Conservation (phyloP, 331 rosid species). For the Telfairia occidentalis region DNA sequence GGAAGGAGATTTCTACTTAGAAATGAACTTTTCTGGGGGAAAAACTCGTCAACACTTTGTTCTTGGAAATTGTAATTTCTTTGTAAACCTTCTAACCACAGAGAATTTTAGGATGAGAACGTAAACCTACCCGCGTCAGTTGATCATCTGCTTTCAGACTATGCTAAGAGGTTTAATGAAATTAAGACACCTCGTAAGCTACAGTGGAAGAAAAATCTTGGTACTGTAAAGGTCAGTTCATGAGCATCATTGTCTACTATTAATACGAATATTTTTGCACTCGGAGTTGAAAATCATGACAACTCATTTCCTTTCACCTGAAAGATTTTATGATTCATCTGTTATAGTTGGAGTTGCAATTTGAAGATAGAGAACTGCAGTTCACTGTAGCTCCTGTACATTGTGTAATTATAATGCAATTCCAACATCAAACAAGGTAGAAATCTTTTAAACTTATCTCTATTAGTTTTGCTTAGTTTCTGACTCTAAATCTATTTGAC, state of each 20-base stretch:
- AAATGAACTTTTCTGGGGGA: background rate
- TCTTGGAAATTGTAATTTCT: background rate
- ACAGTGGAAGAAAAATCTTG: slow-evolving; percentile 85
- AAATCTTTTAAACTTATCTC: slow-evolving; percentile 4
- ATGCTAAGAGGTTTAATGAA: slow-evolving; percentile 80
- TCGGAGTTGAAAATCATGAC: background rate
- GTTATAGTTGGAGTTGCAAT: slow-evolving; percentile 77
- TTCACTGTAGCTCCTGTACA: slow-evolving; percentile 80
- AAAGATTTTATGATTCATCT: slow-evolving; percentile 10
- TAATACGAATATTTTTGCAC: background rate
- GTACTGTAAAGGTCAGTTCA: slow-evolving; percentile 60
- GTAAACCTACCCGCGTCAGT: slow-evolving; percentile 55
- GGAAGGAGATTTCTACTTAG: background rate
- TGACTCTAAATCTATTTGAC: background rate
- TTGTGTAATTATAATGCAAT: slow-evolving; percentile 74
- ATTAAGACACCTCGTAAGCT: slow-evolving; percentile 91
- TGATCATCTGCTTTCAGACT: slow-evolving; percentile 67
- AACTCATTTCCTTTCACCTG: background rate
- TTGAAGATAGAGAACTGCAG: slow-evolving; percentile 71
- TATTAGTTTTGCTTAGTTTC: slow-evolving; percentile 5
- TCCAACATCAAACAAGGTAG: slow-evolving; percentile 72
- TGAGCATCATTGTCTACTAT: background rate
- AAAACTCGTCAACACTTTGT: background rate
- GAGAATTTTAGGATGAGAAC: slow-evolving; percentile 63
- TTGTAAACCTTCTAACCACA: slow-evolving; percentile 18